Conservation (phyloP, 176 grass and related monocot species). For the Ensete glaucum region DNA sequence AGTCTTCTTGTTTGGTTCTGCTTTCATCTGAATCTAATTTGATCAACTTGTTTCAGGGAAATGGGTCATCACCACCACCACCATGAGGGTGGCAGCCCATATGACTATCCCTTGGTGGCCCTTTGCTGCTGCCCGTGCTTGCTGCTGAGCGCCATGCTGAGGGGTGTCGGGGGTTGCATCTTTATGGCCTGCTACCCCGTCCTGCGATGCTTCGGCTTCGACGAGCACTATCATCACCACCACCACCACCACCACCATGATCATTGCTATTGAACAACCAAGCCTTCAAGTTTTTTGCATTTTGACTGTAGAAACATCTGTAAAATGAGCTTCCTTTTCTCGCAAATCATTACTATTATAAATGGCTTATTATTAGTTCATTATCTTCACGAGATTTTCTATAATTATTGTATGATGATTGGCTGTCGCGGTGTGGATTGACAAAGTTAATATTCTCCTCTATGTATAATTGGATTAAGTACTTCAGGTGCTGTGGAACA, state of each 20-base stretch:
- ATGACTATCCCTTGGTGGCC: not conserved
- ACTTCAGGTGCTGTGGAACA: no score
- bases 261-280: not conserved
- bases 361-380: no score
- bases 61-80: constrained; percentile 16
- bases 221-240: constrained; percentile 1
- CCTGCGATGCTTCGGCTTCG: constrained; percentile 12
- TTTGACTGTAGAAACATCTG: no score
- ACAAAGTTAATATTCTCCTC: no score
- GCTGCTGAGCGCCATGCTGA: not conserved
- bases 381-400: no score
- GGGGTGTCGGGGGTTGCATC: not conserved
- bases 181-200: constrained; percentile 9
- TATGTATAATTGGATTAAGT: no score
- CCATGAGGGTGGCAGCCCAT: not conserved
- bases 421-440: no score
- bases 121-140: constrained; percentile 13
- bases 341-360: no score
- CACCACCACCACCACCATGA: constrained; percentile 1
- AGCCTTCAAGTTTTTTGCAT: no score
- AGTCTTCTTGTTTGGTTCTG: not conserved
- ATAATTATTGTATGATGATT: no score
- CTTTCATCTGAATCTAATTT: not conserved
- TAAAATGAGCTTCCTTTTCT: no score
- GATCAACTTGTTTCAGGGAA: constrained; percentile 3